Conservation (phyloP, 441 rosid species). For the Adansonia madagascariensis region DNA sequence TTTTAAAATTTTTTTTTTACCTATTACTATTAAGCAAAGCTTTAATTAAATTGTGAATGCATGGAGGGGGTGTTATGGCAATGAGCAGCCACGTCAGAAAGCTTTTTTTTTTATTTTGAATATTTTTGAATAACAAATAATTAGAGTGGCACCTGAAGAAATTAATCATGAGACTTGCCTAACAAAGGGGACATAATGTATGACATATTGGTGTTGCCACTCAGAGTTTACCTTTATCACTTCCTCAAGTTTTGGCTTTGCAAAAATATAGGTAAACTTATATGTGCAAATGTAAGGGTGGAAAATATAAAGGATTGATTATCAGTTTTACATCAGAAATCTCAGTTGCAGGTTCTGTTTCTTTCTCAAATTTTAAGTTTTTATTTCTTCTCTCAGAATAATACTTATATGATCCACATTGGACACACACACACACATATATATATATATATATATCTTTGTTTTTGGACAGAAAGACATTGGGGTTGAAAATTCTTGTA, state of each 20-base stretch:
- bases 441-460: not conserved
- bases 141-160: conserved; percentile 37
- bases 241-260: conserved; percentile 19
- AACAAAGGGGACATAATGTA: conserved; percentile 24
- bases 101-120: not conserved
- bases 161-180: conserved; percentile 35
- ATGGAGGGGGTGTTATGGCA: not conserved
- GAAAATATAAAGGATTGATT: no score
- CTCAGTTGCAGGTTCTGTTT: not conserved
- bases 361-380: not conserved
- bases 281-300: not conserved
- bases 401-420: no score
- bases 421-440: not conserved
- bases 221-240: conserved; percentile 2
- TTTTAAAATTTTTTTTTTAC: not conserved
- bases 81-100: not conserved
- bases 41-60: not conserved
- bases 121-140: conserved; percentile 7
- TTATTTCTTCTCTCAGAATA: not conserved
- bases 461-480: not conserved
- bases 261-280: not conserved
- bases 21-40: not conserved
- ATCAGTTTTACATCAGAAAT: not conserved
- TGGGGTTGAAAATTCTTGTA: not conserved
- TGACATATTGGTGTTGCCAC: conserved; percentile 28